phyloP scores from a whole-genome alignment of 352 stramenopile species.

The Pythium diclinum region DNA sequence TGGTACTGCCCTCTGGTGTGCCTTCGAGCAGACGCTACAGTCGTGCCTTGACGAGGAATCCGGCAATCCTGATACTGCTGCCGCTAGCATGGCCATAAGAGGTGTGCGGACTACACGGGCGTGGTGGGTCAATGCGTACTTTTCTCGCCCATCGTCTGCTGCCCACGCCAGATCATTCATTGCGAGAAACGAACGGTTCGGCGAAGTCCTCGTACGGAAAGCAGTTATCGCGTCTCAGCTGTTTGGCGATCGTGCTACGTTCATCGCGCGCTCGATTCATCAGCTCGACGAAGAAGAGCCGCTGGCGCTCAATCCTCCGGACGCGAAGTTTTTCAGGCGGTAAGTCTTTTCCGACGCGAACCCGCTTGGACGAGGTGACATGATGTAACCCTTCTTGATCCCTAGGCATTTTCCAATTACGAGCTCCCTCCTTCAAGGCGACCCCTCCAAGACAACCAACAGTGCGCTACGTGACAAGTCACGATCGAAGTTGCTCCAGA shows the following conservation, averaged over 20 bases:
- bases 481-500: background rate
- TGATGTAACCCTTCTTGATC: background rate
- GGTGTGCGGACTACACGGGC: constrained; percentile 8
- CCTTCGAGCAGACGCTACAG: constrained; percentile 48
- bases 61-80: background rate
- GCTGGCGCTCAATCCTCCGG: constrained; percentile 22
- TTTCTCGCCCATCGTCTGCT: constrained; percentile 34
- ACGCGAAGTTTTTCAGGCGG: constrained; percentile 18
- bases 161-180: constrained; percentile 33
- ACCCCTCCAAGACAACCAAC: background rate
- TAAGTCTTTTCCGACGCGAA: background rate
- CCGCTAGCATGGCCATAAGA: background rate
- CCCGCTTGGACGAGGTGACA: no score
- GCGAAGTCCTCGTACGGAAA: constrained; percentile 47
- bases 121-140: constrained; percentile 72
- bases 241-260: constrained; percentile 28
- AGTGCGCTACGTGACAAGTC: background rate
- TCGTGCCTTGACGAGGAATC: constrained; percentile 20
- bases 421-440: background rate
- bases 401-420: background rate
- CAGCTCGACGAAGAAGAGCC: constrained; percentile 25
- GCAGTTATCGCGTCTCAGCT: constrained; percentile 41
- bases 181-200: constrained; percentile 22
- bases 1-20: constrained; percentile 42
- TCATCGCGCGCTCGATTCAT: constrained; percentile 30